These are phyloP conservation scores for Leccinum disarticulatum DNA, from an alignment of 768 basidiomycete genomes.

Conservation along the genomic window DNA sequence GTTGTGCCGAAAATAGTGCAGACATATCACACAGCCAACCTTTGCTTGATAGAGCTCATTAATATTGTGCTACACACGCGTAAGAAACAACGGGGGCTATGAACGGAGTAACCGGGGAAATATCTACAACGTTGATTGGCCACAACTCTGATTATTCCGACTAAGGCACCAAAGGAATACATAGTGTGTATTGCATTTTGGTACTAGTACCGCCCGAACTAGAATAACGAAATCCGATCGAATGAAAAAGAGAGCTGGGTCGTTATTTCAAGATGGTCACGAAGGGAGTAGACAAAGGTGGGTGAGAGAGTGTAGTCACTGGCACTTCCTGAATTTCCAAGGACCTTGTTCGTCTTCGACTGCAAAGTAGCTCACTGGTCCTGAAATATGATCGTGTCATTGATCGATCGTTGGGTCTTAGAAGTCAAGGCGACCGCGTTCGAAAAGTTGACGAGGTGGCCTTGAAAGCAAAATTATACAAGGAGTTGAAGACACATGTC, in stretches of 20 bases:
- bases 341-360: conserved; percentile 17
- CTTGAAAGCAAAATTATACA: not conserved
- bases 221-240: not conserved
- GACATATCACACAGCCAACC: conserved; percentile 1
- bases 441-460: not conserved
- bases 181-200: conserved; percentile 21
- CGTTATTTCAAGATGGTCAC: not conserved
- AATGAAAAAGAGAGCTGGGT: not conserved
- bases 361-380: not conserved
- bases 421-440: not conserved
- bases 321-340: conserved; percentile 9
- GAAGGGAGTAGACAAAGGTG: conserved; percentile 5
- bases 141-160: conserved; percentile 32
- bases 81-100: conserved; percentile 5
- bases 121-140: conserved; percentile 16
- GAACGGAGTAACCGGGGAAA: conserved; percentile 13
- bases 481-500: conserved; percentile 6
- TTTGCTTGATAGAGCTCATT: not conserved
- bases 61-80: not conserved
- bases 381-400: not conserved
- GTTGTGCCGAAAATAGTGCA: not conserved
- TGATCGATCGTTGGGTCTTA: not conserved
- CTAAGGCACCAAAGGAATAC: conserved; percentile 30
- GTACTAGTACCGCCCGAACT: conserved; percentile 13
- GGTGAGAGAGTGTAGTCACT: conserved; percentile 11